Conservation (phyloP, 1,284 basidiomycete genomes). For the Heliocybe sulcata region DNA sequence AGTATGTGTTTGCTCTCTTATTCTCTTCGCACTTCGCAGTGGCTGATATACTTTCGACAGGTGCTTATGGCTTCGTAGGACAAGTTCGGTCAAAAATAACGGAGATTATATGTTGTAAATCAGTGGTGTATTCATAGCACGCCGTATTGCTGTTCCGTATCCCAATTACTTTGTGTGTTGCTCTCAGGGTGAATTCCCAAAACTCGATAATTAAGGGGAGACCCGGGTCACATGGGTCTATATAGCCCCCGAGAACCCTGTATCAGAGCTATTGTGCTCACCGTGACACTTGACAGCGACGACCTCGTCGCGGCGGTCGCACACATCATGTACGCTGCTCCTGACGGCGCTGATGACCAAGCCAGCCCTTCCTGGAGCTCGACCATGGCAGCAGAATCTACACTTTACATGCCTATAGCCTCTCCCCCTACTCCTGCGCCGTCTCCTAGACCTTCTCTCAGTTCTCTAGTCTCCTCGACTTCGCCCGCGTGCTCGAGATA, state of each 20-base stretch:
- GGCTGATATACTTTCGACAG: slow-evolving; percentile 6
- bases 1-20: slow-evolving; percentile 29
- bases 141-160: neutral
- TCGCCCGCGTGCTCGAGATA: slow-evolving; percentile 16
- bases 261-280: slow-evolving; percentile 7
- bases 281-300: slow-evolving; percentile 9
- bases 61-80: slow-evolving; percentile 20
- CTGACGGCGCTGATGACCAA: slow-evolving; percentile 4
- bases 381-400: slow-evolving; percentile 7
- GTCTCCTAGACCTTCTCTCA: slow-evolving; percentile 37
- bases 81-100: neutral
- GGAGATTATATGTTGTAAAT: neutral
- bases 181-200: neutral
- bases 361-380: neutral
- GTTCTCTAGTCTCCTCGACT: slow-evolving; percentile 7
- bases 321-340: neutral
- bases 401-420: slow-evolving; percentile 49
- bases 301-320: slow-evolving; percentile 4
- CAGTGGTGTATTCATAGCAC: neutral
- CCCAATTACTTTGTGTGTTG: too few relatives aligned
- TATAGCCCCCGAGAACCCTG: neutral
- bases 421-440: slow-evolving; percentile 68
- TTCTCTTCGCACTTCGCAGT: neutral
- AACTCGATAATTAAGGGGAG: neutral
- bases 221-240: too few relatives aligned